Base-by-base conservation (phyloP, 2,329 filamentous ascomycete genomes). In the Hypoxylon sp. region DNA sequence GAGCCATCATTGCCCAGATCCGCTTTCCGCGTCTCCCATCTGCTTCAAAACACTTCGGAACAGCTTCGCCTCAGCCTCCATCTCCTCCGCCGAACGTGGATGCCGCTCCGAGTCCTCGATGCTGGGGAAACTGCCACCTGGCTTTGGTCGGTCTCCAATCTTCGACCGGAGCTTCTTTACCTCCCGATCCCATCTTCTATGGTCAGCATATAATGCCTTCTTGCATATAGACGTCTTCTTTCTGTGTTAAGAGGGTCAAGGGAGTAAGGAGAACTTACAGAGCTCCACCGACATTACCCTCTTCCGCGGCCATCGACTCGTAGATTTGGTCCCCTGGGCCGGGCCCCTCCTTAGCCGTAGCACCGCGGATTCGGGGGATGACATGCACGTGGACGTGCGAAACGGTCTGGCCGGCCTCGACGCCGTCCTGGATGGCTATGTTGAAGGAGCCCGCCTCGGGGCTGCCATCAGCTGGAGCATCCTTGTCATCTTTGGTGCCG, bases 361-460 rank as follows among this genome's bases (percentile, higher is more conserved):
- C 68, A 48, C 75, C 75, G 14, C 73, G 73, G 66, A 79, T 78
- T 46, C 77, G 77, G 65, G 77, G 77, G 56, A 79, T 79, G 58
- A 79, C 77, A 70, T 99, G 96, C 27, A 94, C 92, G 82, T 99
- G 96, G 13, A 98, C 90, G 82, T 99, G 96, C 7, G 93, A 86
- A 49, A 99, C 95, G 64, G 94, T 97, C 86, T 99, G 96, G 0
- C 96, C 96, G 0, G 96, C 94, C 66, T 94, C 93, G 33, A 85
- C 83, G 20, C 96, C 96, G 80, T 99, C 96, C 80, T 99, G 96
- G n/a, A 99, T 88, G 0, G 95, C 95, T 55, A 99, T 90, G 78
- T 97, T 98, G 82, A 98, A 91, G 66, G 93, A 92, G 8, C 92
- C 89, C 5, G 89, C 91, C 35, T 86, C 81, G 8, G 81, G 78